Evolutionary conservation across 345 rosid genomes (phyloP), one percentile per base, ranked within the genome.

Genomic region (Mercurialis annua): DNA sequence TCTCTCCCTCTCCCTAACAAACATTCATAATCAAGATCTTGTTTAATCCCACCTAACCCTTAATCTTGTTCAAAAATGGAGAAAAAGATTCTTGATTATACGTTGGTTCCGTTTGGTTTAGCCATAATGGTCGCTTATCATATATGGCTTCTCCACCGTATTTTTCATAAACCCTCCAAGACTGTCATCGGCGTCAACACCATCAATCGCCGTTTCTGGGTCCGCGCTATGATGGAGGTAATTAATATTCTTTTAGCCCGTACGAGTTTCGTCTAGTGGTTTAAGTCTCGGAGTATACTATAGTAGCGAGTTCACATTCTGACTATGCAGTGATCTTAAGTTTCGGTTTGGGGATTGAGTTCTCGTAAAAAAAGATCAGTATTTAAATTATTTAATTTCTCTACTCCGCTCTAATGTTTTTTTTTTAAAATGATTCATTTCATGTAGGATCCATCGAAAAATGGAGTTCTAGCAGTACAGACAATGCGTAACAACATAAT

Each of bases 171-270:
- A 61, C 97, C 98, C n/a, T 73, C 78, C 65, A 77, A 77, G 36
- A 92, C 98, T 43, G 81, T 87, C 58, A 69, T 92, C 65, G 96
- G 96, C 49, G 65, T 92, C 33, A 92, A 92, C 43, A 82, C 95
- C 67, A 74, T 88, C 74, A 90, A 85, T 66, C 96, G 98, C 76
- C 85, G 92, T 67, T 86, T 81, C 65, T 90, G 97, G 98, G 95
- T 92, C 57, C 80, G 66, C 21, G 92, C 92, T 68, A 92, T 92
- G 97, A 90, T 92, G 97, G 95, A 92, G 94, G 96, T 87, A 16
- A 1, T 17, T 57, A 34, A 10, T 52, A 6, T n/a, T n/a, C n/a
- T n/a, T n/a, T n/a, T n/a, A n/a, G n/a, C n/a, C n/a, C n/a, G n/a
- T n/a, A n/a, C n/a, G n/a, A n/a, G n/a, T n/a, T n/a, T n/a, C n/a